Evolutionary conservation across 73 alveolate species (phyloP).

Genomic region (Tetrahymena thermophila): DNA sequence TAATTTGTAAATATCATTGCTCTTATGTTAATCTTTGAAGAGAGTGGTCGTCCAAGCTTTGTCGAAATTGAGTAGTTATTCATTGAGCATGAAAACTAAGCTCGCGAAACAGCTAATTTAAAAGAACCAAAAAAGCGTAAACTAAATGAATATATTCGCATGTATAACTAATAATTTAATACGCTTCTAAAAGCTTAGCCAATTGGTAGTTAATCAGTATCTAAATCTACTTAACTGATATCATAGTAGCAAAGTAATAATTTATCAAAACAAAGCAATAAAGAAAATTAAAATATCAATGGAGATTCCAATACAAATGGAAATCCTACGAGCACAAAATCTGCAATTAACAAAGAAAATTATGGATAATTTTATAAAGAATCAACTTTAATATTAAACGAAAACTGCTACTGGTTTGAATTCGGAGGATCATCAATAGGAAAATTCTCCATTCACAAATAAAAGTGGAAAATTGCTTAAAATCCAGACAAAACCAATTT

Average conservation of each 20-base stretch:
- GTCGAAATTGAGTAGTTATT: conserved; percentile 75
- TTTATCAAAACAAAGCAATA: conserved; percentile 2
- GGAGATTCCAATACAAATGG: conserved; percentile 37
- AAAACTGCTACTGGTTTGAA: conserved; percentile 82
- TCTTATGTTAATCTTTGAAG: conserved; percentile 86
- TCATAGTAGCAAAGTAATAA: conserved; percentile 11
- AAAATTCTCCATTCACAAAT: conserved; percentile 60
- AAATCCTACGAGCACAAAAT: conserved; percentile 9
- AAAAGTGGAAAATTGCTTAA: conserved; percentile 85
- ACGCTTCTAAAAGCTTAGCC: background rate
- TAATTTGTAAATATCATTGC: conserved; percentile 63
- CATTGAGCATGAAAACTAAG: conserved; percentile 57
- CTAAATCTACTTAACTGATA: background rate
- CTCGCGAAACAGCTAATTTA: conserved; percentile 11
- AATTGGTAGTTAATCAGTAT: background rate
- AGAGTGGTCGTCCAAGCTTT: conserved; percentile 86
- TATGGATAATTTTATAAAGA: conserved; percentile 42
- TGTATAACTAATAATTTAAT: conserved; percentile 13
- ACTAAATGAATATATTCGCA: conserved; percentile 19
- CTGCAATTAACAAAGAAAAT: conserved; percentile 28
- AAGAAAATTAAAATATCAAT: conserved; percentile 3
- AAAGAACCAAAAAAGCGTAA: conserved; percentile 17
- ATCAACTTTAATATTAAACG: conserved; percentile 43
- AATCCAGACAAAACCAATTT: conserved; percentile 75
- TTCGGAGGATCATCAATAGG: conserved; percentile 88